A percentile compares a stretch with the other conserved stretches of the same genome.
Conservation (phyloP, 352 stramenopile genomes). For the Phytopythium delawarense region DNA sequence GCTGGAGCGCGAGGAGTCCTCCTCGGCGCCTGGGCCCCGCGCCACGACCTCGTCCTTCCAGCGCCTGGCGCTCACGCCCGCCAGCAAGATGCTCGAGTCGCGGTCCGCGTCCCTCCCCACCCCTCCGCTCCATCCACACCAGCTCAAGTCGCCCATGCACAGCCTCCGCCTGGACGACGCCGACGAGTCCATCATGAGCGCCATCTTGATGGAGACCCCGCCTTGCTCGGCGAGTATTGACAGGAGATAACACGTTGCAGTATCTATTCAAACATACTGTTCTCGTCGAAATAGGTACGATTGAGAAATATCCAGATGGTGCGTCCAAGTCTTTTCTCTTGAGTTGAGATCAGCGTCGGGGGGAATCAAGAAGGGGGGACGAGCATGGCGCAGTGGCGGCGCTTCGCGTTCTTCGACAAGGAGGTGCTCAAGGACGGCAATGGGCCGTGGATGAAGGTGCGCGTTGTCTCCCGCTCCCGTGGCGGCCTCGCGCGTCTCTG, state of each 20-base stretch:
- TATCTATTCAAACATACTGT: background rate
- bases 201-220: slow-evolving; percentile 35
- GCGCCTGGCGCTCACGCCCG: background rate
- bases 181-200: slow-evolving; percentile 65
- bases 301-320: background rate
- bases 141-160: slow-evolving; percentile 9
- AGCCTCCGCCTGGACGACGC: slow-evolving; percentile 50
- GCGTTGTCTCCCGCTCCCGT: slow-evolving; percentile 4
- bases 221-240: slow-evolving; percentile 9
- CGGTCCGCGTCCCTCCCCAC: background rate
- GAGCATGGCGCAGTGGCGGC: slow-evolving; percentile 82
- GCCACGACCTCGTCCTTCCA: background rate
- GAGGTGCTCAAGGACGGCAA: slow-evolving; percentile 81
- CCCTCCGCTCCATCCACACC: background rate
- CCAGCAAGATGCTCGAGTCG: slow-evolving; percentile 1
- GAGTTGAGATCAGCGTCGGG: slow-evolving; percentile 4
- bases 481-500: background rate
- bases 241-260: background rate
- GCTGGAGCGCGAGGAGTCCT: slow-evolving; percentile 12
- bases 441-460: slow-evolving; percentile 83
- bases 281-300: background rate
- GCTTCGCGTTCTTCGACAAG: slow-evolving; percentile 89
- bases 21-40: background rate
- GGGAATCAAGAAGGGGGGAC: background rate
- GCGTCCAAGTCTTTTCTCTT: too few species aligned